phyloP scores from a whole-genome alignment of 441 rosid genomes.

The Erodium chrysanthum region DNA sequence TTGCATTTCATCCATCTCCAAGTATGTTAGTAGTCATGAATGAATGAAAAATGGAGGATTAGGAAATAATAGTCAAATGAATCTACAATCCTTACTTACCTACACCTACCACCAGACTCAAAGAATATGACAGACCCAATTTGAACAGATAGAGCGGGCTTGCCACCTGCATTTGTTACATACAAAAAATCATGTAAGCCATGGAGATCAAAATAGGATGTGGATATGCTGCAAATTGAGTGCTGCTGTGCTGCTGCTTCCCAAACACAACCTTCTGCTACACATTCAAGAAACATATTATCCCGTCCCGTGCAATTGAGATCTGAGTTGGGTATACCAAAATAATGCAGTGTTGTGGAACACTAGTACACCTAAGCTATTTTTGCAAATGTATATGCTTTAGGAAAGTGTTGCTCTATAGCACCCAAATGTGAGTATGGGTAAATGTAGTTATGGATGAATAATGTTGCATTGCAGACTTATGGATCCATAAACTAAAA shows the following conservation, averaged over 20 bases:
- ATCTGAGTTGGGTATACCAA: background rate
- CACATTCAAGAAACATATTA: no score
- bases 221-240: background rate
- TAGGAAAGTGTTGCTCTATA: no score
- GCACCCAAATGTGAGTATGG: background rate
- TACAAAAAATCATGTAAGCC: background rate
- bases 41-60: background rate
- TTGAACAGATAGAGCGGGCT: conserved; percentile 37
- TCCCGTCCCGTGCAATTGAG: no score
- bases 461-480: background rate
- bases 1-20: conserved; percentile 9
- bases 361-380: background rate
- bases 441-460: background rate
- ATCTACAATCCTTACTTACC: conserved; percentile 33
- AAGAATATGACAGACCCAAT: conserved; percentile 29
- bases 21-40: conserved; percentile 11
- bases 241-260: no score
- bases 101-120: conserved; percentile 32
- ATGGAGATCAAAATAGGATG: background rate
- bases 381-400: background rate
- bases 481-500: background rate
- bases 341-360: background rate
- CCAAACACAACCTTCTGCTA: no score
- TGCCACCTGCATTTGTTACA: conserved; percentile 35
- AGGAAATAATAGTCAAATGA: background rate